Base-by-base conservation (phyloP, 1,284 basidiomycete genomes). In the Ustilago trichophora region DNA sequence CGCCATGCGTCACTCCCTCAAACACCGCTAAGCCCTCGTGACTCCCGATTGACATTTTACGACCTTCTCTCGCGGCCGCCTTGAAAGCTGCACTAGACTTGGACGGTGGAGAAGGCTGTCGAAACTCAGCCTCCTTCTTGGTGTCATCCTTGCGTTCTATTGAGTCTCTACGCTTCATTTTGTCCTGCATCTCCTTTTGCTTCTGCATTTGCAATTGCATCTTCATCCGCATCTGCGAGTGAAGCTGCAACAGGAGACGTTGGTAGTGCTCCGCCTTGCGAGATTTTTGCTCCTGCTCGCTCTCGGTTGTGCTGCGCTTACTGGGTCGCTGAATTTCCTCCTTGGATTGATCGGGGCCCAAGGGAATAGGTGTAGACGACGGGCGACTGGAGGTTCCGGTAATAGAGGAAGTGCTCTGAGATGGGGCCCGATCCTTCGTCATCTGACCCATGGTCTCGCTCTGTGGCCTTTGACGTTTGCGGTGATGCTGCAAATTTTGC, bases 191-290 rank as follows among this genome's bases (percentile, higher is more conserved):
- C 41, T 52, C 44, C 12, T 37, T 57, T 29, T 64, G 43, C 24
- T 53, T 64, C 18, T 57, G 53, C 41, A 37, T 34, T 9, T 64
- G 38, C 40, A 44, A 35, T n/a, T 51, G 44, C 53, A 56, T 56
- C 38, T 47, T 47, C 6, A 52, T 46, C 11, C 53, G 40, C 60
- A 64, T 64, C 12, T 64, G 53, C 0, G 44, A 38, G 12, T 64
- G 41, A 12, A 64, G 49, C 25, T 56, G 53, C 25, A 34, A 13
- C 15, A 64, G 34, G 2, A 64, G 44, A 0, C 54, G 48, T 36
- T 56, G 53, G 13, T 64, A 64, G 25, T 53, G 53, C 38, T 52
- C 60, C n/a, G 56, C 49, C 33, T 43, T 64, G 2, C 40, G 44
- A 3, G 34, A 18, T 26, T 64, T 64, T 33, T 40, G 38, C 26